These are phyloP conservation scores for Endotrypanum monterogeii DNA, from an alignment of 208 protist species.

Conservation along the genomic window DNA sequence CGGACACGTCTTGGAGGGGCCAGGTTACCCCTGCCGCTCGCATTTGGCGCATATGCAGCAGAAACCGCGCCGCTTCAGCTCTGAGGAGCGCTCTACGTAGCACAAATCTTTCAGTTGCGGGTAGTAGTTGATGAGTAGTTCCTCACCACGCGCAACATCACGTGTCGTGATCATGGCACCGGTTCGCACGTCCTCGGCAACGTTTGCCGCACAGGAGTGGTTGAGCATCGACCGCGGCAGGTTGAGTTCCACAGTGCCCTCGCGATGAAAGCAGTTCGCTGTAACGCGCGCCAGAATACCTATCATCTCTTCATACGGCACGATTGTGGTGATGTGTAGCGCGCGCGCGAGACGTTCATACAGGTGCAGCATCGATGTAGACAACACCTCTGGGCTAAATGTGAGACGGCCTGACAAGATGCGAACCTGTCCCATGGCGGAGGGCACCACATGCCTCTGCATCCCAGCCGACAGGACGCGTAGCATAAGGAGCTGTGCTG, in stretches of 20 bases:
- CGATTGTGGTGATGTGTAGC: conserved; percentile 62
- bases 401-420: conserved; percentile 67
- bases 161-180: conserved; percentile 54
- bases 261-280: conserved; percentile 74
- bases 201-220: conserved; percentile 83
- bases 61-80: conserved; percentile 58
- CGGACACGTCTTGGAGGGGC: background rate
- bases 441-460: conserved; percentile 56
- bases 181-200: conserved; percentile 52
- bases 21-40: conserved; percentile 21
- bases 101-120: conserved; percentile 64
- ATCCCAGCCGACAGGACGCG: conserved; percentile 63
- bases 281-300: conserved; percentile 67
- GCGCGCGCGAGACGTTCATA: conserved; percentile 73
- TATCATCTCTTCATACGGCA: conserved; percentile 85
- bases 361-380: conserved; percentile 60
- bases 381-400: conserved; percentile 61
- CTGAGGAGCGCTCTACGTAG: conserved; percentile 51
- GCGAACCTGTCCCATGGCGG: conserved; percentile 71
- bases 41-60: conserved; percentile 63
- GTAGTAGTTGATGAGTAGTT: conserved; percentile 82
- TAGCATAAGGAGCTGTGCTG: conserved; percentile 80
- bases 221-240: conserved; percentile 81
- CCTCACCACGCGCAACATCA: conserved; percentile 52
- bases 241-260: conserved; percentile 61